Conservation (phyloP, 768 basidiomycete genomes). For the Lactifluus rugatus region DNA sequence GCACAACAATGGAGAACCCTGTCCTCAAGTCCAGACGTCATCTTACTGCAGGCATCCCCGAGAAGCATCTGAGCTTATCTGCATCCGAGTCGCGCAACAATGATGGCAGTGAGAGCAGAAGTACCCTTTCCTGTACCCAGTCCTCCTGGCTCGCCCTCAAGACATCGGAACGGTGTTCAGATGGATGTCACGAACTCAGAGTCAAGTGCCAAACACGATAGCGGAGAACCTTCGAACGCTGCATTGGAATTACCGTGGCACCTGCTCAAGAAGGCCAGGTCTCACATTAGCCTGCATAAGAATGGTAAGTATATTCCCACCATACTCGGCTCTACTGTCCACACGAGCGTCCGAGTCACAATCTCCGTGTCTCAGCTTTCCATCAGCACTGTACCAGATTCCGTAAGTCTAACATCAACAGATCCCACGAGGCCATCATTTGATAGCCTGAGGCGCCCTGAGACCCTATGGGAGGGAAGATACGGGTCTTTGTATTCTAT, state of each 20-base stretch:
- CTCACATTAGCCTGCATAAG: slow-evolving; percentile 14
- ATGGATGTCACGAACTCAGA: slow-evolving; percentile 17
- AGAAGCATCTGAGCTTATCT: slow-evolving; percentile 14
- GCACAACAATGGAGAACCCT: slow-evolving; percentile 10
- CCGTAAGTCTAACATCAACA: slow-evolving; percentile 21
- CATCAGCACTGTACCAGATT: slow-evolving; percentile 25
- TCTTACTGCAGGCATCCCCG: slow-evolving; percentile 4
- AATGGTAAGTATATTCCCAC: slow-evolving; percentile 6
- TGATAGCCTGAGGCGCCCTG: slow-evolving; percentile 20
- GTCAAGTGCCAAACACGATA: slow-evolving; percentile 13
- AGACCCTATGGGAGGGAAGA: slow-evolving; percentile 28
- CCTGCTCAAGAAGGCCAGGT: slow-evolving; percentile 19
- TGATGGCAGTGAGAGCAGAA: slow-evolving; percentile 12
- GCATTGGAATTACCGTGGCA: slow-evolving; percentile 14
- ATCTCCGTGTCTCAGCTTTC: slow-evolving; percentile 8
- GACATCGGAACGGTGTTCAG: slow-evolving; percentile 15
- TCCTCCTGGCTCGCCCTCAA: slow-evolving; percentile 18
- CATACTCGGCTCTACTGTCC: neutral
- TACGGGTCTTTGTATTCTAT: slow-evolving; percentile 60
- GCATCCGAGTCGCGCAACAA: slow-evolving; percentile 2
- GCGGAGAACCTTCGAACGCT: slow-evolving; percentile 10
- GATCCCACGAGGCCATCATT: slow-evolving; percentile 23
- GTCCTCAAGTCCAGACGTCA: slow-evolving; percentile 6
- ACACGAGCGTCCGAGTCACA: neutral
- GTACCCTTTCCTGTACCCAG: slow-evolving; percentile 16